Percentiles rank a stretch among this genome's conserved stretches.
Conservation (phyloP, 495 filamentous ascomycete species). For the Penicillium salamii region DNA sequence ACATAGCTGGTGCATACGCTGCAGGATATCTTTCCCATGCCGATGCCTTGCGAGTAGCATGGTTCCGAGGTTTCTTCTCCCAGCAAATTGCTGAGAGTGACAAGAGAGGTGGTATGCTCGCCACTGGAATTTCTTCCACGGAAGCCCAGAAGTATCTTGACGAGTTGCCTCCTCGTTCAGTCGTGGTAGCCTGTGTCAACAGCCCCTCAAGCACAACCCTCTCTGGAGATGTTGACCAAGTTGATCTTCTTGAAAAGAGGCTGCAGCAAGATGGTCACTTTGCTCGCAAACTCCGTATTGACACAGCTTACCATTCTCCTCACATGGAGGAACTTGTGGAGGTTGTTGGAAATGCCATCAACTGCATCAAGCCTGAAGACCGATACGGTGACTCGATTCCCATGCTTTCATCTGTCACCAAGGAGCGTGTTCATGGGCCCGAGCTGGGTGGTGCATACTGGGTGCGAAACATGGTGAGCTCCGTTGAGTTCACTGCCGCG, state of each 20-base stretch:
- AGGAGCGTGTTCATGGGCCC: slow-evolving; percentile 13
- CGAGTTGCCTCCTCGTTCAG: background rate
- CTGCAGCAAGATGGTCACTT: slow-evolving; percentile 37
- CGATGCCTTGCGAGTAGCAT: slow-evolving; percentile 29
- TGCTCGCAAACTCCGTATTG: slow-evolving; percentile 40
- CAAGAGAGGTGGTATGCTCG: slow-evolving; percentile 41
- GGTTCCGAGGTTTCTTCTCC: slow-evolving; percentile 40
- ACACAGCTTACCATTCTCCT: slow-evolving; percentile 56
- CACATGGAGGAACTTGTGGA: slow-evolving; percentile 36
- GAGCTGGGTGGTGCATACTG: slow-evolving; percentile 35
- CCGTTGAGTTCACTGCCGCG: slow-evolving; percentile 43
- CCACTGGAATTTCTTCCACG: slow-evolving; percentile 20
- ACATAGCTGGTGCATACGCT: slow-evolving; percentile 29
- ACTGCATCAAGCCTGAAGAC: slow-evolving; percentile 16
- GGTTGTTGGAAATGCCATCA: slow-evolving; percentile 15
- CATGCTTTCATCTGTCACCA: slow-evolving; percentile 41
- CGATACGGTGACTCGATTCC: slow-evolving; percentile 14
- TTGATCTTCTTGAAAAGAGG: slow-evolving; percentile 30
- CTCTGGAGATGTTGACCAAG: slow-evolving; percentile 34
- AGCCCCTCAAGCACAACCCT: slow-evolving; percentile 42
- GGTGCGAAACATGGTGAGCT: slow-evolving; percentile 41
- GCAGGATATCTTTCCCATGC: slow-evolving; percentile 21
- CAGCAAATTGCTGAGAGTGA: slow-evolving; percentile 27
- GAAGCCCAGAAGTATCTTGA: slow-evolving; percentile 23
- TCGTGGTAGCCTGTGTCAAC: slow-evolving; percentile 46